Evolutionary conservation across 1,284 basidiomycete genomes (phyloP).

Genomic region (Moesziomyces sp.): DNA sequence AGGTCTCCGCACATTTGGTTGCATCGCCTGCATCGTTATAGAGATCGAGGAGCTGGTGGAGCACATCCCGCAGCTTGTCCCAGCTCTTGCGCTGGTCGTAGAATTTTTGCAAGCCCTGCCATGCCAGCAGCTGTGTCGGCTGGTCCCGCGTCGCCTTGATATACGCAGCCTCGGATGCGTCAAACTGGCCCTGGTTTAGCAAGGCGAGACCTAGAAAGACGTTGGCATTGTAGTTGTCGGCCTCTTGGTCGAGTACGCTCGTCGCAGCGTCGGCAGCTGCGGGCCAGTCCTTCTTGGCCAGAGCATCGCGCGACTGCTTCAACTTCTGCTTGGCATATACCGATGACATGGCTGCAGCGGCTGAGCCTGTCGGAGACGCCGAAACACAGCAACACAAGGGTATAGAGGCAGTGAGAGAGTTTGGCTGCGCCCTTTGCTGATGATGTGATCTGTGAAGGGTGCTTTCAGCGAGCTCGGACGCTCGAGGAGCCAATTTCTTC

Average conservation of each 20-base stretch:
- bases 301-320: constrained; percentile 56
- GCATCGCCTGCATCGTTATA: constrained; percentile 72
- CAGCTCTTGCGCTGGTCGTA: constrained; percentile 66
- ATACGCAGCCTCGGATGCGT: constrained; percentile 61
- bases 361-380: not conserved
- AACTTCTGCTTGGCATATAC: constrained; percentile 58
- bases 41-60: constrained; percentile 62
- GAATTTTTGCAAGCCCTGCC: constrained; percentile 69
- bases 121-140: constrained; percentile 65
- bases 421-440: too few relatives aligned
- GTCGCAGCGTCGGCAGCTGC: constrained; percentile 42
- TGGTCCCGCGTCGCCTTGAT: constrained; percentile 64
- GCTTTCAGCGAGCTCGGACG: not conserved
- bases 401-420: not conserved
- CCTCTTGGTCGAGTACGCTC: constrained; percentile 55
- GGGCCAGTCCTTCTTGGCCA: constrained; percentile 54
- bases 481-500: not conserved
- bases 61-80: constrained; percentile 57
- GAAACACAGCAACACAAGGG: not conserved
- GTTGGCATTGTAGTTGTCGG: constrained; percentile 65
- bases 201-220: constrained; percentile 61
- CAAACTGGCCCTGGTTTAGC: constrained; percentile 48
- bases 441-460: too few relatives aligned
- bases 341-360: constrained; percentile 30
- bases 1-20: constrained; percentile 79